These are phyloP conservation scores for Chloropicon primus DNA, from an alignment of 139 green algal genomes.

Conservation along the genomic window DNA sequence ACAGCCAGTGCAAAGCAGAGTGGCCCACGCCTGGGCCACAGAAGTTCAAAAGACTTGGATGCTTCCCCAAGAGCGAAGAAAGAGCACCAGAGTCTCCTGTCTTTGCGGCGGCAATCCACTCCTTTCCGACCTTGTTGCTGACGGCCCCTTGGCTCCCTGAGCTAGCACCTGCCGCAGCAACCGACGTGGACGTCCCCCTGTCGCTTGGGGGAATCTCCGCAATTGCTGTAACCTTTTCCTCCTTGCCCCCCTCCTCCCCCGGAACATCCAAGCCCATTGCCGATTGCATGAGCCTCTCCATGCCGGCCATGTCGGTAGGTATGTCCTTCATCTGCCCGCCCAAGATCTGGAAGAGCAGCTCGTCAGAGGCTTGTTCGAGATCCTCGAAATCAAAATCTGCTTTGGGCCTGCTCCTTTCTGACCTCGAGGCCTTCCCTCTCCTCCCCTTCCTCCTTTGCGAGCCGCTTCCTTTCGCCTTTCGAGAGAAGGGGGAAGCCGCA, in stretches of 20 bases:
- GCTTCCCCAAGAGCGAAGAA: constrained; percentile 1
- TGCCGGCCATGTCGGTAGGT: background rate
- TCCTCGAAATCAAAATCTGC: background rate
- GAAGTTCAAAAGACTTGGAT: constrained; percentile 17
- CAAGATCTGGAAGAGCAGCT: background rate
- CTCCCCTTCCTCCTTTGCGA: background rate
- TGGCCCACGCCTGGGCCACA: constrained; percentile 17
- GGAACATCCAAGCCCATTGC: background rate
- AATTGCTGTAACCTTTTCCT: background rate
- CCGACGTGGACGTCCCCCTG: background rate
- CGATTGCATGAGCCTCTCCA: constrained; percentile 1
- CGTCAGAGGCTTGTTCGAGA: background rate
- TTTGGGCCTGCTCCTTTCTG: background rate
- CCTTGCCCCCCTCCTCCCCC: background rate
- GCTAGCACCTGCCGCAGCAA: background rate
- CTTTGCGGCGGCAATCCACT: constrained; percentile 5
- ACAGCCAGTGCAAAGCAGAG: constrained; percentile 2
- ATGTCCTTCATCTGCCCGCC: background rate
- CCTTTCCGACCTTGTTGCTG: background rate
- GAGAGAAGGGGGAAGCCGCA: background rate
- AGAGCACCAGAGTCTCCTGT: background rate
- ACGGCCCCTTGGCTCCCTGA: background rate
- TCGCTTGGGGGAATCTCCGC: background rate
- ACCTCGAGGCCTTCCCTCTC: background rate
- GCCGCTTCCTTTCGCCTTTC: no score